Evolutionary conservation across 805 yeast species (phyloP).

Genomic region (Priceomyces fermenticarens): DNA sequence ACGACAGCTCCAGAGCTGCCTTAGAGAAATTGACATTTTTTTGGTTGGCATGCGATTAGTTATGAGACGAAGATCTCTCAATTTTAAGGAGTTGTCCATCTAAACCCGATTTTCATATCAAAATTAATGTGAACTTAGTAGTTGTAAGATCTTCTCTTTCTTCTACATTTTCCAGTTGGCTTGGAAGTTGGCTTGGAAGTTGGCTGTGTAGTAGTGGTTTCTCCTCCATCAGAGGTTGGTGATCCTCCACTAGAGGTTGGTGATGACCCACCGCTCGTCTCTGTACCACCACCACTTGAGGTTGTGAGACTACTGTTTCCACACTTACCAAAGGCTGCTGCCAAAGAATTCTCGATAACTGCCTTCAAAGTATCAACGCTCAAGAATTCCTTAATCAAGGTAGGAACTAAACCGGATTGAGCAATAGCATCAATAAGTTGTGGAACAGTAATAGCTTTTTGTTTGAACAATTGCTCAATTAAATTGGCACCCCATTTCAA

Average conservation of each 20-base stretch:
- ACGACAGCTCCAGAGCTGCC: too few relatives aligned
- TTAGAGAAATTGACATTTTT: too few relatives aligned
- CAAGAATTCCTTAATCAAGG: slow-evolving; percentile 37
- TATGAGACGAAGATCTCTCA: too few relatives aligned
- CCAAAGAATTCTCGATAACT: slow-evolving; percentile 40
- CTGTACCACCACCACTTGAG: slow-evolving; percentile 17
- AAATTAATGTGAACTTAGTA: slow-evolving; percentile 2
- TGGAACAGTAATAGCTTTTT: slow-evolving; percentile 24
- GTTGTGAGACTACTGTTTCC: slow-evolving; percentile 18
- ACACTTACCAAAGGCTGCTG: slow-evolving; percentile 40
- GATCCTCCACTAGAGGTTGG: not conserved
- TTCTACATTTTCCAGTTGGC: slow-evolving; percentile 12
- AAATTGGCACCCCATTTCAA: slow-evolving; percentile 37
- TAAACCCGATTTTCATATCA: not conserved
- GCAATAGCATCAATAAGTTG: slow-evolving; percentile 26
- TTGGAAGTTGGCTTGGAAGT: slow-evolving; percentile 13
- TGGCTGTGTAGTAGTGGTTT: slow-evolving; percentile 9
- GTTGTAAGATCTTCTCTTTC: slow-evolving; percentile 24
- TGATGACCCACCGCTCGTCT: slow-evolving; percentile 12
- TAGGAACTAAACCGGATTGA: slow-evolving; percentile 37
- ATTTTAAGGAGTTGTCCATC: too few relatives aligned
- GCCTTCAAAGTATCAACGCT: slow-evolving; percentile 35
- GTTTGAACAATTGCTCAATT: slow-evolving; percentile 26
- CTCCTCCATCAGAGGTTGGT: slow-evolving; percentile 7
- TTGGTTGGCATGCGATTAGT: too few relatives aligned